phyloP scores from a whole-genome alignment of 2,329 filamentous ascomycete species.

The Aspergillus nomiae region DNA sequence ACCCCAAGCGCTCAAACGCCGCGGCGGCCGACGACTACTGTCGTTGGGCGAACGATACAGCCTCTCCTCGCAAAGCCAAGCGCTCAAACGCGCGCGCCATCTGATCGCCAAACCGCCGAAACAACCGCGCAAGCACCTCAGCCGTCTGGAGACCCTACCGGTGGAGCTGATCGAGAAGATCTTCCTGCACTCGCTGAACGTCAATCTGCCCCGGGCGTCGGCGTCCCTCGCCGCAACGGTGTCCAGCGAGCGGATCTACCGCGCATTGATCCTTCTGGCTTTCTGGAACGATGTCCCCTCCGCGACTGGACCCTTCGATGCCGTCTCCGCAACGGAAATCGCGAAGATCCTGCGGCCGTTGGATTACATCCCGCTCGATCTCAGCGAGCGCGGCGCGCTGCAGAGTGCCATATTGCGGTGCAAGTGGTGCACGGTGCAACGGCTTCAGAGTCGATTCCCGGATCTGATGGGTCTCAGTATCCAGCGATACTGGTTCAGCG shows the following conservation, averaged over 20 bases:
- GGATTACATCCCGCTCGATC: conserved; percentile 32
- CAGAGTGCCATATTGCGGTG: conserved; percentile 40
- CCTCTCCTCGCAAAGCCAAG: conserved; percentile 15
- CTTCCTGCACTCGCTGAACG: conserved; percentile 51
- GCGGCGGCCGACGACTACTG: conserved; percentile 18
- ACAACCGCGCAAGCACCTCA: conserved; percentile 21
- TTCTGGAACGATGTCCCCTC: conserved; percentile 38
- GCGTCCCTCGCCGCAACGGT: conserved; percentile 40
- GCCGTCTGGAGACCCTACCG: conserved; percentile 50
- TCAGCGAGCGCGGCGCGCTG: conserved; percentile 31
- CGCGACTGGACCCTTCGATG: background rate
- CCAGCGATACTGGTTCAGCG: conserved; percentile 35
- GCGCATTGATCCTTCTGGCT: conserved; percentile 41
- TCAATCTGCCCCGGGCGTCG: conserved; percentile 48
- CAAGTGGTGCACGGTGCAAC: conserved; percentile 42
- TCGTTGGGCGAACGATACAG: conserved; percentile 9
- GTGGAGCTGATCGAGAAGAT: conserved; percentile 56
- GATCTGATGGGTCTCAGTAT: conserved; percentile 37
- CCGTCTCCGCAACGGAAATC: conserved; percentile 21
- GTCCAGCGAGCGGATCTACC: conserved; percentile 45
- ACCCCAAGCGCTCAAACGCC: conserved; percentile 12
- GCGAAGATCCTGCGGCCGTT: conserved; percentile 37
- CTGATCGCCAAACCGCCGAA: conserved; percentile 10
- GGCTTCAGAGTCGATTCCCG: conserved; percentile 37
- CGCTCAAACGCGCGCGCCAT: conserved; percentile 17